Base-by-base conservation (phyloP, 1,139 yeast genomes). In the Saccharomyces hybrid region DNA sequence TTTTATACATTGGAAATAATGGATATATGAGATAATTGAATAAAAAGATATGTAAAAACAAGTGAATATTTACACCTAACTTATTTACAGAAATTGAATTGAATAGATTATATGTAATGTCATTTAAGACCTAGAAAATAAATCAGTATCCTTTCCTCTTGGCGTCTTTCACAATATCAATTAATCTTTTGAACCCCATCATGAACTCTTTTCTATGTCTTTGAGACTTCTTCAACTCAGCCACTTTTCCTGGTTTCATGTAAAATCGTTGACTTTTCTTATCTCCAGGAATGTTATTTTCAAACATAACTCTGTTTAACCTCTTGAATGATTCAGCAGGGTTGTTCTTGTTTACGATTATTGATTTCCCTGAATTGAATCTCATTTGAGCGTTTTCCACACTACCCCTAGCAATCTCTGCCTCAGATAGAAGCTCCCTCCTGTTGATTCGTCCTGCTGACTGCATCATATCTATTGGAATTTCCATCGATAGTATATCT, bases 141-240 rank as follows among this genome's bases (percentile, higher is more conserved):
- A 12, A 6, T 61, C 59, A 79, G 57, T 79, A 79, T 51, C 83
- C 83, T 64, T 76, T 78, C 69, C 82, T 76, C 65, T 75, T 79
- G 38, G 82, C 82, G 56, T 78, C 80, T 58, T 73, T 75, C 47
- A 79, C 80, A 47, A 77, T 71, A 16, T 67, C 69, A 61, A 79
- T 75, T 56, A 79, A 64, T 58, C 76, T 69, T 60, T 74, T 74
- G 65, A 79, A 73, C 48, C 81, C 82, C 59, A 72, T 72, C 67
- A 75, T 74, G 60, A 79, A 79, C 54, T 73, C 71, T 62, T 68
- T 73, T 67, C 79, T 77, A 63, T 78, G 78, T 60, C 73, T 74
- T 55, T 69, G 72, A 16, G 78, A 71, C 61, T 73, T 72, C 63
- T 74, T 75, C 59, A 71, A 64, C 55, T 76, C 74, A 50, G 74